Percentiles rank a stretch among this genome's conserved stretches.
These are phyloP conservation scores for Mycotypha africana DNA, from an alignment of 371 early-diverging fungal species.

Conservation along the genomic window DNA sequence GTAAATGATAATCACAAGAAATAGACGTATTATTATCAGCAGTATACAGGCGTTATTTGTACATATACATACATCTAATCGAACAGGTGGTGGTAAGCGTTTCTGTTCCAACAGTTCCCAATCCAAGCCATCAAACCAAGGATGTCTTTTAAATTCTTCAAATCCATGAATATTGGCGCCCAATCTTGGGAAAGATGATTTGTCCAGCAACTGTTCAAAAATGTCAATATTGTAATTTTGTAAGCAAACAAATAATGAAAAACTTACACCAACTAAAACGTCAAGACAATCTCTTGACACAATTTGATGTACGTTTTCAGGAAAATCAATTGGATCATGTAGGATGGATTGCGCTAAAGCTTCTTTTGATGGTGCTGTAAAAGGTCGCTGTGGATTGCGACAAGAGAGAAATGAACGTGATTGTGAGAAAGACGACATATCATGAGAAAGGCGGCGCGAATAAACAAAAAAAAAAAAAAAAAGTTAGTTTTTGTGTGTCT, in stretches of 20 bases:
- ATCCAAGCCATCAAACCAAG: constrained; percentile 56
- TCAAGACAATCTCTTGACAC: constrained; percentile 52
- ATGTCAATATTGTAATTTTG: background rate
- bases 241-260: background rate
- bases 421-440: background rate
- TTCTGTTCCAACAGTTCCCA: constrained; percentile 55
- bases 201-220: constrained; percentile 46
- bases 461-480: no score
- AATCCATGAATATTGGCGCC: constrained; percentile 46
- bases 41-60: no score
- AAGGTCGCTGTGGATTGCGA: constrained; percentile 57
- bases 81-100: constrained; percentile 48
- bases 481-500: no score
- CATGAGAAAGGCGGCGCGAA: background rate
- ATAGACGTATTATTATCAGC: no score
- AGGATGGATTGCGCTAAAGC: constrained; percentile 55
- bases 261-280: constrained; percentile 31
- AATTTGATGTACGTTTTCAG: constrained; percentile 37
- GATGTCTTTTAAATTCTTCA: constrained; percentile 50
- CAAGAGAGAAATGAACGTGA: background rate
- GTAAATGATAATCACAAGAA: background rate
- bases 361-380: constrained; percentile 68
- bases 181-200: constrained; percentile 50
- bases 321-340: constrained; percentile 51
- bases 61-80: background rate